Evolutionary conservation across 2,329 filamentous ascomycete genomes (phyloP).

Genomic region (Podosphaera fusca): DNA sequence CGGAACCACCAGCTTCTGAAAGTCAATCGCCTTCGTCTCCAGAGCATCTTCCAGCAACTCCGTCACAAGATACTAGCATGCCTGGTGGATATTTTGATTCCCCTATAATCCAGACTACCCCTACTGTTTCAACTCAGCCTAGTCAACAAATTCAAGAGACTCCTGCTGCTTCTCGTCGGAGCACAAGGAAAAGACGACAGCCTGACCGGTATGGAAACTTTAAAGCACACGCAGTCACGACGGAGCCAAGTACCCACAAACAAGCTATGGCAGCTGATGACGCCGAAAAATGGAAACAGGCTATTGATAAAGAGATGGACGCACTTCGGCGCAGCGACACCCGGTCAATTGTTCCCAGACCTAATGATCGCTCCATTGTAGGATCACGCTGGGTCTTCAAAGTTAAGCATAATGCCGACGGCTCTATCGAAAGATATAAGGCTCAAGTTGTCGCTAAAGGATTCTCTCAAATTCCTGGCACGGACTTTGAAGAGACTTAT

Average conservation of each 20-base stretch:
- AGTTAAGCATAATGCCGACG: neutral
- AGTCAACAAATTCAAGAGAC: neutral
- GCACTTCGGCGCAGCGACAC: neutral
- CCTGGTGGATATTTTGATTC: neutral
- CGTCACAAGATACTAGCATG: neutral
- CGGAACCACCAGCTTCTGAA: neutral
- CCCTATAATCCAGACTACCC: neutral
- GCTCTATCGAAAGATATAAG: neutral
- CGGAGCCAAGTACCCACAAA: neutral
- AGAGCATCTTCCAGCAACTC: neutral
- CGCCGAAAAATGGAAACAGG: neutral
- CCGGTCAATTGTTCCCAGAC: neutral
- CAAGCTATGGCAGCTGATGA: neutral
- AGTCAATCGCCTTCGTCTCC: neutral
- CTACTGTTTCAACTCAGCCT: neutral
- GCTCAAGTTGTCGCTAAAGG: slow-evolving; percentile 1
- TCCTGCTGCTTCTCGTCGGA: neutral
- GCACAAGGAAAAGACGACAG: neutral
- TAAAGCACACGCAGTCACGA: neutral
- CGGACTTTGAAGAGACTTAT: neutral
- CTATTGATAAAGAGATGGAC: slow-evolving; percentile 1
- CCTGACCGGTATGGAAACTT: neutral
- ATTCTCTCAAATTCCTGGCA: neutral
- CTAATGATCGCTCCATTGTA: neutral
- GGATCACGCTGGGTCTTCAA: neutral